These are phyloP conservation scores for Corchorus olitorius DNA, from an alignment of 345 rosid genomes.

Conservation along the genomic window DNA sequence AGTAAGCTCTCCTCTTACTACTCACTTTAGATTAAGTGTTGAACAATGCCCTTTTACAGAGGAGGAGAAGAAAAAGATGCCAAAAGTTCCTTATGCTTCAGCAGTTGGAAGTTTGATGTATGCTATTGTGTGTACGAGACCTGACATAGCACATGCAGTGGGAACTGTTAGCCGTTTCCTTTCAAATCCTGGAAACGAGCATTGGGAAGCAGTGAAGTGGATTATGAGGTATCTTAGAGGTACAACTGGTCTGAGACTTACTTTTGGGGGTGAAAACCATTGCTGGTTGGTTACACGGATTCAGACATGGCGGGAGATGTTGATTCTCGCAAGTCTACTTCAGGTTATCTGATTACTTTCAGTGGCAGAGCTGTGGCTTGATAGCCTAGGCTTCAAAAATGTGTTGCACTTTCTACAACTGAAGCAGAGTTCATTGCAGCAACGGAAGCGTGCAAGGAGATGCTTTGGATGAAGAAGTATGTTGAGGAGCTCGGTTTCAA, in stretches of 20 bases:
- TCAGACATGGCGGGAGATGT: neutral
- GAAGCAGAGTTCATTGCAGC: neutral
- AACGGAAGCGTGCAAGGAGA: neutral
- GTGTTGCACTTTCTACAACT: neutral
- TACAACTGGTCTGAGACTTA: neutral
- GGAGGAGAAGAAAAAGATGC: too few relatives aligned
- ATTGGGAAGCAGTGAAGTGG: neutral
- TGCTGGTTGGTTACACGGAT: neutral
- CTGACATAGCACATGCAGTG: neutral
- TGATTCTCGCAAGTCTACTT: neutral
- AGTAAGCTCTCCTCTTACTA: too few relatives aligned
- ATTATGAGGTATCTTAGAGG: neutral
- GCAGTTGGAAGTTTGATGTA: neutral
- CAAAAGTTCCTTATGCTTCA: too few relatives aligned
- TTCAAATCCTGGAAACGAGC: neutral
- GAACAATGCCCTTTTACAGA: too few relatives aligned
- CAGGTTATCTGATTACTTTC: neutral
- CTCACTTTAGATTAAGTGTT: too few relatives aligned
- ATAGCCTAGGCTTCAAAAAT: neutral
- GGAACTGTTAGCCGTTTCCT: neutral
- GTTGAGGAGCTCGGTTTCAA: neutral
- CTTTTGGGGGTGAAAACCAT: neutral
- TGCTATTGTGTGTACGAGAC: neutral
- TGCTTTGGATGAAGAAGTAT: neutral
- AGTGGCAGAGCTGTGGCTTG: neutral